Conservation (phyloP, 2,329 filamentous ascomycete species). For the Penicillium paneum region DNA sequence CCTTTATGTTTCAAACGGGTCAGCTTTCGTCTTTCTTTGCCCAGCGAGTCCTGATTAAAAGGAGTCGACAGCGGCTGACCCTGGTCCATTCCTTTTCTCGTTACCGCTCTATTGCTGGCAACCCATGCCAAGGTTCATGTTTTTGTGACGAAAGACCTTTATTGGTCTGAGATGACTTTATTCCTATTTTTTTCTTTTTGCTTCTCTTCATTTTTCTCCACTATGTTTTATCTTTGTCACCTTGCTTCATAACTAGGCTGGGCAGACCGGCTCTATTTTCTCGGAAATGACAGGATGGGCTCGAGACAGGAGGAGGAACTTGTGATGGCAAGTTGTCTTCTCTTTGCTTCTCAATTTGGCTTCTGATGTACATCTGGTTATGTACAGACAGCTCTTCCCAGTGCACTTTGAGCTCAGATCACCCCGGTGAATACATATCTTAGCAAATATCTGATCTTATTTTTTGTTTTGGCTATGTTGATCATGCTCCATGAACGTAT, state of each 20-base stretch:
- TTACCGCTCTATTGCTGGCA: constrained; percentile 10
- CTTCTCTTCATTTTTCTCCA: constrained; percentile 1
- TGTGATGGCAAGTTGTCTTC: neutral
- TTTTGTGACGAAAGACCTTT: constrained; percentile 21
- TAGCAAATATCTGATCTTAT: constrained; percentile 4
- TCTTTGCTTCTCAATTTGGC: constrained; percentile 9
- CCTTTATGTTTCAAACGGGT: constrained; percentile 8
- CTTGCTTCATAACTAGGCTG: neutral
- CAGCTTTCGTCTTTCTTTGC: constrained; percentile 8
- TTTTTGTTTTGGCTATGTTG: constrained; percentile 7
- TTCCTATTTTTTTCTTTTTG: constrained; percentile 7
- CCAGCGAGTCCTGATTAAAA: neutral
- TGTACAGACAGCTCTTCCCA: constrained; percentile 17
- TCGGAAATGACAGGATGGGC: neutral
- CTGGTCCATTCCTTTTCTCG: constrained; percentile 13
- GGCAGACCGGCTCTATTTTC: constrained; percentile 4
- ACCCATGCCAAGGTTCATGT: constrained; percentile 4
- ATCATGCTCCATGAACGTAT: neutral
- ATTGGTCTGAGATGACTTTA: constrained; percentile 24
- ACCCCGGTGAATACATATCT: constrained; percentile 18
- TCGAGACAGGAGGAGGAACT: constrained; percentile 2
- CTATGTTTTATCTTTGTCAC: constrained; percentile 1
- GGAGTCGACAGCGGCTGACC: neutral
- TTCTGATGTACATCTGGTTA: constrained; percentile 25
- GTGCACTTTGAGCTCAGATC: constrained; percentile 1